A percentile compares a stretch with the other conserved stretches of the same genome.
phyloP scores from a whole-genome alignment of 345 rosid genomes.

The Atalantia buxifolia region DNA sequence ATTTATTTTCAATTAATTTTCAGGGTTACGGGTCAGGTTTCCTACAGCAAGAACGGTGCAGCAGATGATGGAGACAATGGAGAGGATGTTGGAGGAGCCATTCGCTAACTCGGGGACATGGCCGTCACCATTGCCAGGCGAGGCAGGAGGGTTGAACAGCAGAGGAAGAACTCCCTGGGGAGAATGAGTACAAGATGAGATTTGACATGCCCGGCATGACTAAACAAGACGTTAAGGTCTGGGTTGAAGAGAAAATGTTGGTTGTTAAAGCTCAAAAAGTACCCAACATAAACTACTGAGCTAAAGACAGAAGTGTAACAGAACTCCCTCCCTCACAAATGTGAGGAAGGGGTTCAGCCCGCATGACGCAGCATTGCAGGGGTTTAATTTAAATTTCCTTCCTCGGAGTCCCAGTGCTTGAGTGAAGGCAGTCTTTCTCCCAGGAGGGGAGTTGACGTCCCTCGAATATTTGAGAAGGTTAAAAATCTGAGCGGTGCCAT shows the following conservation, averaged over 20 bases:
- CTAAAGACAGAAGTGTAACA: too few relatives aligned
- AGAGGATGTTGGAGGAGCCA: constrained; percentile 50
- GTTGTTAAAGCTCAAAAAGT: constrained; percentile 55
- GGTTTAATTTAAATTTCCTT: too few relatives aligned
- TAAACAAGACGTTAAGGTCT: constrained; percentile 56
- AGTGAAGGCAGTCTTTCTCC: too few relatives aligned
- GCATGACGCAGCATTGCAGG: too few relatives aligned
- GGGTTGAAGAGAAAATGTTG: constrained; percentile 61
- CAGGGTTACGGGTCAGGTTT: constrained; percentile 48
- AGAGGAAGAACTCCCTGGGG: constrained; percentile 73
- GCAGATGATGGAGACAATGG: constrained; percentile 75
- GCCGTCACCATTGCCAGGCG: constrained; percentile 22
- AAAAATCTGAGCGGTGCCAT: too few relatives aligned
- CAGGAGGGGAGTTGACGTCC: too few relatives aligned
- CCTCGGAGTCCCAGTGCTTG: too few relatives aligned
- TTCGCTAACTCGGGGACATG: constrained; percentile 30
- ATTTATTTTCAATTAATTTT: not conserved
- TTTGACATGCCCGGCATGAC: constrained; percentile 77
- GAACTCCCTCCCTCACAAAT: too few relatives aligned
- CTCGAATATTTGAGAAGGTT: too few relatives aligned
- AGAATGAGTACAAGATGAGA: constrained; percentile 52
- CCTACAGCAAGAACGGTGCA: constrained; percentile 59
- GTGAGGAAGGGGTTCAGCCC: too few relatives aligned
- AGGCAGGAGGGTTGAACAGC: constrained; percentile 28
- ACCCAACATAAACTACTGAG: too few relatives aligned